Conservation (phyloP, 1,139 yeast genomes). For the Hyphopichia fennica region DNA sequence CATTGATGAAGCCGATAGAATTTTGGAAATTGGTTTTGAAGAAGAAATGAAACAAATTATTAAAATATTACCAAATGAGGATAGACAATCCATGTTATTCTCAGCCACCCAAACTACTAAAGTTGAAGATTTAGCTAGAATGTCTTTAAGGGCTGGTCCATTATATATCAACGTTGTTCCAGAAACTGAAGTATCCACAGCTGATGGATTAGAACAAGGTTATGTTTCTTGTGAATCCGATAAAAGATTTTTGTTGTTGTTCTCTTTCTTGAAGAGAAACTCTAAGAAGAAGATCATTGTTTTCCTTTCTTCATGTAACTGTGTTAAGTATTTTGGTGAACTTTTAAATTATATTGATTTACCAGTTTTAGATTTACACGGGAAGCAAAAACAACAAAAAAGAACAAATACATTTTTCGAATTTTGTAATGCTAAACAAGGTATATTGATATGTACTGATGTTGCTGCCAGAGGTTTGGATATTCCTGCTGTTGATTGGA, state of each 20-base stretch:
- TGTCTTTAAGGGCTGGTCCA: conserved; percentile 93
- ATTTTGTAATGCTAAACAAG: conserved; percentile 94
- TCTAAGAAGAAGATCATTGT: conserved; percentile 89
- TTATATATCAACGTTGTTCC: conserved; percentile 92
- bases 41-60: conserved; percentile 98
- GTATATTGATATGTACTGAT: conserved; percentile 90
- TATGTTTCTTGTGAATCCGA: conserved; percentile 97
- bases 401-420: conserved; percentile 97
- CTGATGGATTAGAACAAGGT: conserved; percentile 96
- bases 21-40: conserved; percentile 95
- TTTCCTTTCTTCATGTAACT: conserved; percentile 92
- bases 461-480: conserved; percentile 99
- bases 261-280: conserved; percentile 91
- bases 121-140: conserved; percentile 96
- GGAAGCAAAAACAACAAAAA: conserved; percentile 97
- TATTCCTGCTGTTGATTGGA: conserved; percentile 97
- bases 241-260: conserved; percentile 82
- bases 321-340: conserved; percentile 95
- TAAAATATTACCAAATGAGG: conserved; percentile 88
- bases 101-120: conserved; percentile 99
- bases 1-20: conserved; percentile 97
- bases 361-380: conserved; percentile 94
- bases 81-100: conserved; percentile 94
- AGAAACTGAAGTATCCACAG: conserved; percentile 81
- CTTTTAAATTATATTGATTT: conserved; percentile 90